These are phyloP conservation scores for Erodium maritimum DNA, from an alignment of 345 rosid genomes.

Conservation along the genomic window DNA sequence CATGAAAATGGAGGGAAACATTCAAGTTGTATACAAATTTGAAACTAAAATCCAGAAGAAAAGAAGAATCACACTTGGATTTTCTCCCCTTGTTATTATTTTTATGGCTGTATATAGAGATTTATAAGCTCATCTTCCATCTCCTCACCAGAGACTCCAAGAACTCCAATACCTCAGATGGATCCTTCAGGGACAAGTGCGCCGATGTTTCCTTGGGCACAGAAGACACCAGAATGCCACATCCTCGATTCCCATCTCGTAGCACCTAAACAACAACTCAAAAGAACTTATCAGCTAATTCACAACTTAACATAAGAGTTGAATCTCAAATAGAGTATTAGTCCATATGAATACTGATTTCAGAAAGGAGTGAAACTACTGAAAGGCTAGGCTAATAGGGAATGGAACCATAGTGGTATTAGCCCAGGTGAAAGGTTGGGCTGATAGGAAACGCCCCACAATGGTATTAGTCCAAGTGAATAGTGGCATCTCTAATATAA, in stretches of 20 bases:
- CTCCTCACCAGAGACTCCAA: slow-evolving; percentile 49
- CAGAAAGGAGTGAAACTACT: too few relatives aligned
- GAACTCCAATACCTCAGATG: slow-evolving; percentile 80
- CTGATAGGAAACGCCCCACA: too few relatives aligned
- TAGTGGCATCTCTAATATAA: too few relatives aligned
- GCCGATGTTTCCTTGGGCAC: slow-evolving; percentile 74
- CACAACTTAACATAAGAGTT: background rate
- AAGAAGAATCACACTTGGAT: background rate
- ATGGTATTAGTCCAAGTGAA: too few relatives aligned
- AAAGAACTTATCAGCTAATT: background rate
- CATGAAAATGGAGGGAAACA: background rate
- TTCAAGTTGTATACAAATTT: background rate
- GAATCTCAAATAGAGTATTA: background rate
- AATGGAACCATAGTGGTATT: too few relatives aligned
- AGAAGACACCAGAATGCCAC: slow-evolving; percentile 79
- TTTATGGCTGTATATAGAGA: background rate
- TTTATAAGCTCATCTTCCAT: slow-evolving; percentile 33
- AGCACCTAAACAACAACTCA: slow-evolving; percentile 29
- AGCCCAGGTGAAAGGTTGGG: too few relatives aligned
- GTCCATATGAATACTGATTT: background rate
- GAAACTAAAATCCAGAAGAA: background rate
- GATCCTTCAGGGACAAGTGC: slow-evolving; percentile 58
- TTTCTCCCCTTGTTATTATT: too few relatives aligned
- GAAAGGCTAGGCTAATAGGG: too few relatives aligned
- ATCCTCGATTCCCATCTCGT: slow-evolving; percentile 43